Base-by-base conservation (phyloP, 768 basidiomycete genomes). In the Suillus tomentosus region DNA sequence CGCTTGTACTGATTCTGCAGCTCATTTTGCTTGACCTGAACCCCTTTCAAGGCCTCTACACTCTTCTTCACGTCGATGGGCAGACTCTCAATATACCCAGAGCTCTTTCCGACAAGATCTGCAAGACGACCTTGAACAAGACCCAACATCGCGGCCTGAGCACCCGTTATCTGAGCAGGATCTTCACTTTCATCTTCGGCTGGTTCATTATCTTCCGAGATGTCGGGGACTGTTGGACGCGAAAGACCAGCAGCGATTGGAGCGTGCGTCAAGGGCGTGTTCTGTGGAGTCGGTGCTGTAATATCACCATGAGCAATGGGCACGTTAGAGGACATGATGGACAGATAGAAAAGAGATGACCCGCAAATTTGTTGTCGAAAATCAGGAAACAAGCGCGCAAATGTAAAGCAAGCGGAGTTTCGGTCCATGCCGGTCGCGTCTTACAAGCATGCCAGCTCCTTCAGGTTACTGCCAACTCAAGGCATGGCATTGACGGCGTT, bases 271-370 rank as follows among this genome's bases (percentile, higher is more conserved):
- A 94, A 79, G 13, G 95, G 95, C 3, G 95, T 96, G 79, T 97
- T 96, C 80, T 93, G 91, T 27, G 95, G 95, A 17, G 95, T 97
- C 9, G 95, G 94, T n/a, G 95, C 94, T 3, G 90, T 88, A 31
- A 88, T 79, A 77, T 85, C 85, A 62, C 78, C 74, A 51, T 79
- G 77, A 36, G 80, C 77, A 75, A 92, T 91, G 70, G 87, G 85
- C 61, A 92, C 76, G 73, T 81, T 87, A 73, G 84, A 84, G 56
- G 89, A 89, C 91, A 92, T 92, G 71, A 71, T 73, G 70, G 73
- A 71, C 66, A 64, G 64, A 61, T 62, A 63, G 67, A 71, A 69
- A 69, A 71, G 68, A 68, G 71, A 68, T 64, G 63, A 62, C 66
- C 61, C 63, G 69, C 59, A 47, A 64, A 68, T 66, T 69, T 54